A percentile compares a stretch with the other conserved stretches of the same genome.
Evolutionary conservation across 2,329 filamentous ascomycete species (phyloP).

Genomic region (Aureobasidium mangrovei): DNA sequence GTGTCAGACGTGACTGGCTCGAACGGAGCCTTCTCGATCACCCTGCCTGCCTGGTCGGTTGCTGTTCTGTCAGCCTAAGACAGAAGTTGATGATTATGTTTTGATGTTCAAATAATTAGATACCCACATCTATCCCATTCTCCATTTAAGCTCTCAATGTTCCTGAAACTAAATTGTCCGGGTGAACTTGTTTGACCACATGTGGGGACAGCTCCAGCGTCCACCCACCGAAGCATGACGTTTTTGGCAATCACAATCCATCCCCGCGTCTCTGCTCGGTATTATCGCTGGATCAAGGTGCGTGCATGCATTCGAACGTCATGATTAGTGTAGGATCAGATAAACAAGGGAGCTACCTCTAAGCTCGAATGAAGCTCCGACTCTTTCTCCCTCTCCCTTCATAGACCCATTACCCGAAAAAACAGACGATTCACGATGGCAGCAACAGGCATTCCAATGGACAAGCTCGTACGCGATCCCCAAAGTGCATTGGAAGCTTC

Average conservation of each 20-base stretch:
- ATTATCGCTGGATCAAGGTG: background rate
- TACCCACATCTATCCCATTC: background rate
- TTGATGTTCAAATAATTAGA: background rate
- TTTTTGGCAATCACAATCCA: background rate
- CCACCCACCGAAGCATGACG: background rate
- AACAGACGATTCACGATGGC: background rate
- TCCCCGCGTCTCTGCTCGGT: background rate
- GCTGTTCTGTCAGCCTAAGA: constrained; percentile 36
- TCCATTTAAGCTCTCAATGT: background rate
- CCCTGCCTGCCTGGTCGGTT: constrained; percentile 47
- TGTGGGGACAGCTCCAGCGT: background rate
- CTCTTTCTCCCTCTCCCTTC: background rate
- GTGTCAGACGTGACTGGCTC: constrained; percentile 34
- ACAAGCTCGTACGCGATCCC: background rate
- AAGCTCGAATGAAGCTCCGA: background rate
- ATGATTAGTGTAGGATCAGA: background rate
- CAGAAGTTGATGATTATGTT: background rate
- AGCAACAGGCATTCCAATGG: background rate
- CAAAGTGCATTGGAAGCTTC: background rate
- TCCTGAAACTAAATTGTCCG: constrained; percentile 1
- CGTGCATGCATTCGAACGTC: background rate
- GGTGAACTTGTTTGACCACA: background rate
- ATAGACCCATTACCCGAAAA: no score
- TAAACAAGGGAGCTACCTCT: background rate
- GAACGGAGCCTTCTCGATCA: constrained; percentile 44